Evolutionary conservation across 495 filamentous ascomycete species (phyloP).

Genomic region (Aspergillus campestris): DNA sequence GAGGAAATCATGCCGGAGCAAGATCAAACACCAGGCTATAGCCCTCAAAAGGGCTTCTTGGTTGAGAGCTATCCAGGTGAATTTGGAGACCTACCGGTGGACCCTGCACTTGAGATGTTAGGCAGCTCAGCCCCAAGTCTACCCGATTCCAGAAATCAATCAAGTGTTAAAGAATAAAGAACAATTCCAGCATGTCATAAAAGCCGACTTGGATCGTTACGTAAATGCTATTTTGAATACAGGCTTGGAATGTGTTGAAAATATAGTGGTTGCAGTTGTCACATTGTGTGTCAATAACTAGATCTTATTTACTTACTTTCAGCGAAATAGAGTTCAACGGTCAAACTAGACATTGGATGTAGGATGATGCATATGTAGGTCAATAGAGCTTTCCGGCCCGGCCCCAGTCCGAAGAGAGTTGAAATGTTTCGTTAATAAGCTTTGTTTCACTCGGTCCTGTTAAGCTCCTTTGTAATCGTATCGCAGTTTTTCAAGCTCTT

Average conservation of each 20-base stretch:
- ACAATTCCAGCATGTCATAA: no score
- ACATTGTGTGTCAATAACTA: no score
- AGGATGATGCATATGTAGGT: neutral
- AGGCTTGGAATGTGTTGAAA: neutral
- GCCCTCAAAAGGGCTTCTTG: conserved; percentile 16
- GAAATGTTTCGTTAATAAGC: no score
- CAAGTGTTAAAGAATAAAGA: neutral
- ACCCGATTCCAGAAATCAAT: conserved; percentile 1
- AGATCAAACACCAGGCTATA: conserved; percentile 17
- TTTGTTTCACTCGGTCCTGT: neutral
- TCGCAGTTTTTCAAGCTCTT: conserved; percentile 36
- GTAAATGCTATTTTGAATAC: neutral
- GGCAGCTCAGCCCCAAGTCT: conserved; percentile 7
- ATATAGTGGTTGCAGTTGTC: no score
- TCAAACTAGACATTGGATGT: no score
- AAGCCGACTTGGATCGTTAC: no score
- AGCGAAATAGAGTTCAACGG: no score
- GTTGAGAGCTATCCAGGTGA: conserved; percentile 13
- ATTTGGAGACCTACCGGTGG: conserved; percentile 38
- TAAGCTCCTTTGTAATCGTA: conserved; percentile 48
- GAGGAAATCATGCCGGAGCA: conserved; percentile 17
- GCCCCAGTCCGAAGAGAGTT: neutral
- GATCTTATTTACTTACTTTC: no score
- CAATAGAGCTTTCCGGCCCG: neutral
- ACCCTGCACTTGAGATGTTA: conserved; percentile 35